Conservation (phyloP, 2,329 filamentous ascomycete genomes). For the Hymenoscyphus scutula region DNA sequence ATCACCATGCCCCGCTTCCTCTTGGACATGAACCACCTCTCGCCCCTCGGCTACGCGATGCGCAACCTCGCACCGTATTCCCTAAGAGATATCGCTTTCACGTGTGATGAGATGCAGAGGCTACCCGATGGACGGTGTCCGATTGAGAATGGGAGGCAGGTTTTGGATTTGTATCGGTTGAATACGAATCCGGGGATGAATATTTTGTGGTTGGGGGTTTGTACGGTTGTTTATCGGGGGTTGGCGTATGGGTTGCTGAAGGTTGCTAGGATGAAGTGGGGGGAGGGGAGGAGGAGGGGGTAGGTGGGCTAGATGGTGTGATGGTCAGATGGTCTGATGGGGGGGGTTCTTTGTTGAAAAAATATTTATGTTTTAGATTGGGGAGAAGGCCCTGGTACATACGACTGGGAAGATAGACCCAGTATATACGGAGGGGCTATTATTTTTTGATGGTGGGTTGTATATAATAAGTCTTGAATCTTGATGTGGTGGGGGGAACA, state of each 20-base stretch:
- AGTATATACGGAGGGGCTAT: too few species aligned
- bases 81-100: constrained; percentile 58
- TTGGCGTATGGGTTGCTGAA: constrained; percentile 60
- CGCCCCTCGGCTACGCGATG: constrained; percentile 67
- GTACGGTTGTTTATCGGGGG: constrained; percentile 63
- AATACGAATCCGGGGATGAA: constrained; percentile 60
- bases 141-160: constrained; percentile 64
- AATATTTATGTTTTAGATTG: too few species aligned
- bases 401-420: too few species aligned
- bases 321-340: not conserved
- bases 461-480: too few species aligned
- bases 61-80: constrained; percentile 66
- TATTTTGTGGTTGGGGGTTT: constrained; percentile 60
- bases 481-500: too few species aligned
- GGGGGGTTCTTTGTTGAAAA: too few species aligned
- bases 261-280: constrained; percentile 52
- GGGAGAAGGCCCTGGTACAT: too few species aligned
- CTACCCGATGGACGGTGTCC: constrained; percentile 61
- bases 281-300: constrained; percentile 9
- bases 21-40: constrained; percentile 67
- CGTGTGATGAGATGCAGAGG: constrained; percentile 59
- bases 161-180: constrained; percentile 64
- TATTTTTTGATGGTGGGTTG: too few species aligned
- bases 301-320: not conserved
- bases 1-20: constrained; percentile 67